Conservation (phyloP, 1,284 basidiomycete genomes). For the Tilletiaria anomala region DNA sequence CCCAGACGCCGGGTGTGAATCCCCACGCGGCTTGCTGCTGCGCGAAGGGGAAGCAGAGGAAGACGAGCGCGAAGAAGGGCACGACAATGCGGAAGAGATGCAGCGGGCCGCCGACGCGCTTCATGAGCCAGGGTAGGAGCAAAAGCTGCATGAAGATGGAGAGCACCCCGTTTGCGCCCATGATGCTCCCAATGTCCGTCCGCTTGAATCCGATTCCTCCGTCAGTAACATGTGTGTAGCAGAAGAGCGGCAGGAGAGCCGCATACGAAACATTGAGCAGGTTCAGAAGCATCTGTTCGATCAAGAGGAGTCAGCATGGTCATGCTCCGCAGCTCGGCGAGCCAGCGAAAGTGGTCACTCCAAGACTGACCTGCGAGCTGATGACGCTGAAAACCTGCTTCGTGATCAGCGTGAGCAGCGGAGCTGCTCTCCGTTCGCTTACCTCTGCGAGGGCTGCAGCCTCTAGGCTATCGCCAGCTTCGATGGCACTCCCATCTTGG, state of each 20-base stretch:
- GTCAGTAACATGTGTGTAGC: constrained; percentile 3
- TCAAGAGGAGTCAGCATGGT: too few species aligned
- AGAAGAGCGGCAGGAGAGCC: constrained; percentile 19
- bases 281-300: constrained; percentile 20
- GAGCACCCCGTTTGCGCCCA: constrained; percentile 30
- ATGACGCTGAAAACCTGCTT: constrained; percentile 22
- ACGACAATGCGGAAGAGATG: constrained; percentile 32
- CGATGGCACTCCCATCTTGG: too few species aligned
- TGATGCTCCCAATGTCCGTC: constrained; percentile 16
- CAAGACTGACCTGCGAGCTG: too few species aligned
- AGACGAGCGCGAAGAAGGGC: constrained; percentile 32
- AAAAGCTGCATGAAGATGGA: constrained; percentile 29
- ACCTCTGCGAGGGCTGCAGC: too few species aligned
- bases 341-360: too few species aligned
- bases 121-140: constrained; percentile 39
- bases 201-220: constrained; percentile 1
- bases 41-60: constrained; percentile 31
- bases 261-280: constrained; percentile 21
- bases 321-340: too few species aligned
- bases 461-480: too few species aligned
- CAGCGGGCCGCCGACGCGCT: constrained; percentile 30
- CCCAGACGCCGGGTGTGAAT: background rate
- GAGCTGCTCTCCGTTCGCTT: too few species aligned
- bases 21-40: constrained; percentile 15
- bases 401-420: constrained; percentile 8